These are phyloP conservation scores for Stagonosporopsis vannaccii DNA, from an alignment of 2,329 filamentous ascomycete genomes.

Conservation along the genomic window DNA sequence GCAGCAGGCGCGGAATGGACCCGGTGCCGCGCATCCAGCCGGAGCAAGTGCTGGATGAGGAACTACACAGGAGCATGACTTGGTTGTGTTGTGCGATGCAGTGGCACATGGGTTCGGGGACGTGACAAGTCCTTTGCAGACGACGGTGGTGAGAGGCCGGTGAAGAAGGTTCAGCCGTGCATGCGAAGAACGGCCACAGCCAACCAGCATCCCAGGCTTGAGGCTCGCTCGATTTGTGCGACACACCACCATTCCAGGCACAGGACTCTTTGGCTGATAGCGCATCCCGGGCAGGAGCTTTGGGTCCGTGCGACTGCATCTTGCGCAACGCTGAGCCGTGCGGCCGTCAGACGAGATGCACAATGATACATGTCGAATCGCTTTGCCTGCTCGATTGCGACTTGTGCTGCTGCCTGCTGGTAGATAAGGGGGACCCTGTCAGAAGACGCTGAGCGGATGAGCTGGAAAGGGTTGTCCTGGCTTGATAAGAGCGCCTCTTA, in stretches of 20 bases:
- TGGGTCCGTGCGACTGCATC: slow-evolving; percentile 12
- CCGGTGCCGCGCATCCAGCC: slow-evolving; percentile 10
- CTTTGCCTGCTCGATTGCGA: not conserved
- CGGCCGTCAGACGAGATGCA: slow-evolving; percentile 2
- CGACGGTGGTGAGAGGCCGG: slow-evolving; percentile 1
- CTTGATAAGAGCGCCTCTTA: slow-evolving; percentile 27
- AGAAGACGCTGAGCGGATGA: slow-evolving; percentile 12
- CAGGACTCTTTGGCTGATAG: slow-evolving; percentile 11
- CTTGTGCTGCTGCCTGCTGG: slow-evolving; percentile 7
- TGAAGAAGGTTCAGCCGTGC: slow-evolving; percentile 3
- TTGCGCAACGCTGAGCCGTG: slow-evolving; percentile 3
- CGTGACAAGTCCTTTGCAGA: slow-evolving; percentile 4
- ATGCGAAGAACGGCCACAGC: not conserved
- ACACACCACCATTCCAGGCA: slow-evolving; percentile 22
- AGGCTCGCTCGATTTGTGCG: slow-evolving; percentile 19
- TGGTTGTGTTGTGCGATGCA: slow-evolving; percentile 12
- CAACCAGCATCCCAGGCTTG: slow-evolving; percentile 4
- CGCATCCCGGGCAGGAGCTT: slow-evolving; percentile 12
- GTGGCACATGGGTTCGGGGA: slow-evolving; percentile 10
- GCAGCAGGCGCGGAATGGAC: slow-evolving; percentile 10
- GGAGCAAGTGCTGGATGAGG: slow-evolving; percentile 12
- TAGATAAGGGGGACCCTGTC: slow-evolving; percentile 8
- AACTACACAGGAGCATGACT: slow-evolving; percentile 10
- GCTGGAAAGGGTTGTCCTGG: slow-evolving; percentile 19
- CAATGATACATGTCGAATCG: slow-evolving; percentile 4